Evolutionary conservation across 176 grass and related monocot genomes (phyloP).

Genomic region (Triticum timopheevii): DNA sequence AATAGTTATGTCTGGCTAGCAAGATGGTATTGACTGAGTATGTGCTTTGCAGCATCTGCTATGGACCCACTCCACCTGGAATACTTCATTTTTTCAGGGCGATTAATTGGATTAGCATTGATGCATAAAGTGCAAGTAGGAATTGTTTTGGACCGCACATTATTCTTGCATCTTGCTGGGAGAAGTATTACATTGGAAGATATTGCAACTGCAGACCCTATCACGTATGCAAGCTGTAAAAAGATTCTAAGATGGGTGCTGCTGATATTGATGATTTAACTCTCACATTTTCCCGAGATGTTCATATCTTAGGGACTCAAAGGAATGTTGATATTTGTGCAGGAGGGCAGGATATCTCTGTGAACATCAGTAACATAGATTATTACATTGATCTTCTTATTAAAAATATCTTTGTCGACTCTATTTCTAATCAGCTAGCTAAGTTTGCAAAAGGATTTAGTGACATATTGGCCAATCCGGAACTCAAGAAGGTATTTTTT

Average conservation of each 20-base stretch:
- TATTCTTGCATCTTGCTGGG: conserved; percentile 87
- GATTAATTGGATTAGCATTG: conserved; percentile 87
- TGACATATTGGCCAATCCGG: conserved; percentile 67
- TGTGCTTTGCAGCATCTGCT: conserved; percentile 67
- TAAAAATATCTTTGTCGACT: conserved; percentile 79
- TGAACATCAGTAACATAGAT: conserved; percentile 78
- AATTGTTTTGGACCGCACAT: conserved; percentile 71
- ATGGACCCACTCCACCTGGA: conserved; percentile 90
- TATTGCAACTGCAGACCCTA: conserved; percentile 72
- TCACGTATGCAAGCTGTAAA: conserved; percentile 79
- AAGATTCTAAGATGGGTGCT: conserved; percentile 84
- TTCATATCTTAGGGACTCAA: conserved; percentile 67
- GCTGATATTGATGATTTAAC: conserved; percentile 72
- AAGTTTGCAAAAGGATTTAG: conserved; percentile 77
- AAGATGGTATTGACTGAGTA: background rate
- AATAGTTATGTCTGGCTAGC: no score
- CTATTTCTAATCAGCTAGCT: conserved; percentile 66
- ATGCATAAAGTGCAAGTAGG: conserved; percentile 98
- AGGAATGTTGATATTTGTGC: conserved; percentile 68
- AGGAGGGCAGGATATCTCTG: conserved; percentile 74
- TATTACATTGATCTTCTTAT: conserved; percentile 84
- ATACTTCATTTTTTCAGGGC: conserved; percentile 85
- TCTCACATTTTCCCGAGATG: conserved; percentile 77
- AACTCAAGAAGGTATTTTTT: conserved; percentile 67
- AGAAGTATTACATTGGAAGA: conserved; percentile 82